Evolutionary conservation across 1,139 yeast species (phyloP).

Genomic region (Sugiyamaella xylanicola): DNA sequence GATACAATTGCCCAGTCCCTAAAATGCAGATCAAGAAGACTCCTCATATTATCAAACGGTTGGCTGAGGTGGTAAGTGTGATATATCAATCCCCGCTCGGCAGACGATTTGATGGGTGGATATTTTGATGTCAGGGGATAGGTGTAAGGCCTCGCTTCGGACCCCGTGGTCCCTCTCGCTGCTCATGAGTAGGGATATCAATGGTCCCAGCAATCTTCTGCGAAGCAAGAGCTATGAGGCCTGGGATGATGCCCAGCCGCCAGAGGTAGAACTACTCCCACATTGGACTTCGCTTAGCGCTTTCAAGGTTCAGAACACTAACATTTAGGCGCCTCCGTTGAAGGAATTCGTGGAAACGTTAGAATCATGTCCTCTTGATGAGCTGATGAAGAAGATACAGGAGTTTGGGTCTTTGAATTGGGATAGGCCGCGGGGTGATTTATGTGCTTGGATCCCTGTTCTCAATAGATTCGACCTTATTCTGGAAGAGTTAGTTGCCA

Average conservation of each 20-base stretch:
- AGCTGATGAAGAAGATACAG: constrained; percentile 43
- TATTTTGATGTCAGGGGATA: no score
- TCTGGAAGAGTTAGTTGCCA: constrained; percentile 54
- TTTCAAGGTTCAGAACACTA: no score
- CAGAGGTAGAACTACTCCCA: no score
- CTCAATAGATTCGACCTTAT: constrained; percentile 74
- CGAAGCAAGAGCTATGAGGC: not conserved
- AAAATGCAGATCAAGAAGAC: constrained; percentile 38
- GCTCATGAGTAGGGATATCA: no score
- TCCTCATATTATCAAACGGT: constrained; percentile 35
- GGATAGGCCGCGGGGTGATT: constrained; percentile 72
- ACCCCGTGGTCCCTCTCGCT: no score
- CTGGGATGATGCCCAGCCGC: no score
- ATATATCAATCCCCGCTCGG: not conserved
- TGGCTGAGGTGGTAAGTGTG: constrained; percentile 38
- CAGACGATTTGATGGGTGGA: no score
- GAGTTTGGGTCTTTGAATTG: constrained; percentile 46
- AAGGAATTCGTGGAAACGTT: constrained; percentile 47
- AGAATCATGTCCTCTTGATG: constrained; percentile 40
- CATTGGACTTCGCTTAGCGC: no score
- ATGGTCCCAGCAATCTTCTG: no score
- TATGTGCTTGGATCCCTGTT: constrained; percentile 75
- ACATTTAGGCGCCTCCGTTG: constrained; percentile 46
- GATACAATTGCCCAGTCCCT: no score
- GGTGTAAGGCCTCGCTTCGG: no score